Evolutionary conservation across 176 grass and related monocot species (phyloP), one percentile per base, ranked within the genome.

Genomic region (Avena insularis): DNA sequence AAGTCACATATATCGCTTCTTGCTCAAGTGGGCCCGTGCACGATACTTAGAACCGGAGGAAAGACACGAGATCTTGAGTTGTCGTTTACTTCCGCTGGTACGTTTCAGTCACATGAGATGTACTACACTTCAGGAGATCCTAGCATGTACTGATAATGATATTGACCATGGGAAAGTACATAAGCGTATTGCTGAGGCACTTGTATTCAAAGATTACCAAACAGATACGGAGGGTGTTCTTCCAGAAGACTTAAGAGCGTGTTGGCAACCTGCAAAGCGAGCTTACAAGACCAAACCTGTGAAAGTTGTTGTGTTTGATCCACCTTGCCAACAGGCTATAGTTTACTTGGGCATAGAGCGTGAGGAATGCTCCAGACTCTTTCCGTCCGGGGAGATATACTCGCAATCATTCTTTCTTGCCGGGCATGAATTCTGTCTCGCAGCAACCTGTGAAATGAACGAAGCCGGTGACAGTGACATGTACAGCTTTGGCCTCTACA

Each of bases 251-350:
- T 54, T 64, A 3, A 58, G 61, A 45, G 81, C 93, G 77, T 82
- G 79, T 75, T 82, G 53, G 58, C 78, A 89, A 70, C 84, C 84
- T 46, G 54, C 71, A 19, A 89, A 95, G 73, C 75, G 93, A 27
- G 85, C 85, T 55, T 98, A 95, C 87, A 93, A 92, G 80, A 81
- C 89, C 31, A 92, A 93, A n/a, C 93, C 93, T 31, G 50, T 98
- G 66, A 95, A 98, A 85, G 95, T 98, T 4, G 93, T 95, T 4
- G 89, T 90, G 80, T 90, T 98, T 87, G 93, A 95, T 75, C 35
- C 64, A 38, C 82, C 91, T 23, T 90, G 78, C 53, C 91, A 87
- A 8, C 80, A 97, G 71, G 95, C 87, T 83, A 93, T 93, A 14
- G 89, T 89, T 55, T 97, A 93, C 87, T 85, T 95, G 85, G 93